These are phyloP conservation scores for Pythium sukuiense DNA, from an alignment of 352 stramenopile species.

Conservation along the genomic window DNA sequence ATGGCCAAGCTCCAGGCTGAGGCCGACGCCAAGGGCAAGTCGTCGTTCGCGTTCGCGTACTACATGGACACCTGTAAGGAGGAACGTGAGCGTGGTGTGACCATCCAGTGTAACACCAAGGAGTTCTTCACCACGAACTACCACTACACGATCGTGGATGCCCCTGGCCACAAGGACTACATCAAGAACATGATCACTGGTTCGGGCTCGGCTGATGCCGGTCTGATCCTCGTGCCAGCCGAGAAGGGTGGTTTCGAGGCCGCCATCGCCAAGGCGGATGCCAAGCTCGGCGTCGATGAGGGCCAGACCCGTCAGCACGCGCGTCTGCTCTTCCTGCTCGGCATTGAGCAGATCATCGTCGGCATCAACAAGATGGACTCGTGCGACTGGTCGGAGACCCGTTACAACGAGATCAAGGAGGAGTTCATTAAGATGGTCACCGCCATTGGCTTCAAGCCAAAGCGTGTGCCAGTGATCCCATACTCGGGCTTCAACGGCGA, in stretches of 20 bases:
- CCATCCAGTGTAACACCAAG: slow-evolving; percentile 95
- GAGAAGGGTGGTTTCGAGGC: slow-evolving; percentile 92
- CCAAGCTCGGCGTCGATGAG: slow-evolving; percentile 54
- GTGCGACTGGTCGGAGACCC: slow-evolving; percentile 59
- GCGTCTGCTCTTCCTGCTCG: slow-evolving; percentile 46
- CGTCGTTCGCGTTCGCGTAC: slow-evolving; percentile 99
- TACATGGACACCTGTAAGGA: slow-evolving; percentile 98
- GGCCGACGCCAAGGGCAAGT: slow-evolving; percentile 94
- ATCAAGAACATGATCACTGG: slow-evolving; percentile 99
- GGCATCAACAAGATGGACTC: slow-evolving; percentile 87
- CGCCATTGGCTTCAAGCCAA: slow-evolving; percentile 80
- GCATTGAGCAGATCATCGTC: slow-evolving; percentile 80
- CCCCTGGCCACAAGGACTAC: slow-evolving; percentile 97
- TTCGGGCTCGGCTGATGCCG: slow-evolving; percentile 97
- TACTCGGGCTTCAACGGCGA: slow-evolving; percentile 84
- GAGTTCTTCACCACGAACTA: slow-evolving; percentile 96
- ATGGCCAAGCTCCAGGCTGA: slow-evolving; percentile 99
- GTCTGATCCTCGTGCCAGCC: slow-evolving; percentile 92
- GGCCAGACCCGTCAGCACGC: slow-evolving; percentile 97
- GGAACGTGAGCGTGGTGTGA: slow-evolving; percentile 97
- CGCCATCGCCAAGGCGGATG: slow-evolving; percentile 88
- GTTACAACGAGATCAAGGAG: slow-evolving; percentile 84
- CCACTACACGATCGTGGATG: slow-evolving; percentile 98
- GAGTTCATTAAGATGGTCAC: slow-evolving; percentile 82
- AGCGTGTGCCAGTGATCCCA: slow-evolving; percentile 54